Conservation (phyloP, 768 basidiomycete genomes). For the Tricholoma matsutake region DNA sequence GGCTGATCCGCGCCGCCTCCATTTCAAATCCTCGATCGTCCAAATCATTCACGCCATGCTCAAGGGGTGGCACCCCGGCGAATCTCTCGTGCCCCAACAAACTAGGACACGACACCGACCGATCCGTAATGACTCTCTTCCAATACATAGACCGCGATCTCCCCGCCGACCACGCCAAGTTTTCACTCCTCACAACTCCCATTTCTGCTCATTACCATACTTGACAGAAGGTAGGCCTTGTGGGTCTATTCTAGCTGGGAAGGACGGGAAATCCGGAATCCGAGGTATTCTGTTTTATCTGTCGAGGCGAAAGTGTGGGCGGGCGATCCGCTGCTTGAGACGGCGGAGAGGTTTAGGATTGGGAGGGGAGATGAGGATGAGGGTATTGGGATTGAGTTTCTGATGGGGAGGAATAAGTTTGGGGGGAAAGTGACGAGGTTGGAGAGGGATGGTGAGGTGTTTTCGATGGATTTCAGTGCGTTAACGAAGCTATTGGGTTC, state of each 20-base stretch:
- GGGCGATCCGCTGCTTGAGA: slow-evolving; percentile 52
- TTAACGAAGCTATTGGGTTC: slow-evolving; percentile 60
- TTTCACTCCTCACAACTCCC: slow-evolving; percentile 49
- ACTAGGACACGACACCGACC: slow-evolving; percentile 38
- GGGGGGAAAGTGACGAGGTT: slow-evolving; percentile 43
- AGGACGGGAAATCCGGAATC: slow-evolving; percentile 37
- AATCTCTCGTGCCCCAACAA: slow-evolving; percentile 47
- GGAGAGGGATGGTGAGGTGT: slow-evolving; percentile 21
- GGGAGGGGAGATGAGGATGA: slow-evolving; percentile 38
- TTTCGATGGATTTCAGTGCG: slow-evolving; percentile 39
- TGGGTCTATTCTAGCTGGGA: slow-evolving; percentile 51
- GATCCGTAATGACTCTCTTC: slow-evolving; percentile 32
- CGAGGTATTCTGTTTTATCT: slow-evolving; percentile 34
- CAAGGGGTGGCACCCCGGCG: slow-evolving; percentile 51
- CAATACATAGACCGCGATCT: slow-evolving; percentile 43
- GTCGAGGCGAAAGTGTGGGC: slow-evolving; percentile 44
- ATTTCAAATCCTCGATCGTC: no score
- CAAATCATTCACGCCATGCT: slow-evolving; percentile 14
- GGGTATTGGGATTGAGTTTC: slow-evolving; percentile 58
- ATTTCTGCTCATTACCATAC: slow-evolving; percentile 55
- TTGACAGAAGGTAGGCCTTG: slow-evolving; percentile 56
- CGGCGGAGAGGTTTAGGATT: slow-evolving; percentile 21
- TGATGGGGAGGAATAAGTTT: slow-evolving; percentile 62
- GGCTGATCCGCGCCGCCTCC: no score
- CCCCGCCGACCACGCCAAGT: slow-evolving; percentile 43